phyloP scores from a whole-genome alignment of 2,329 filamentous ascomycete genomes.

The Nectriaceae sp. region DNA sequence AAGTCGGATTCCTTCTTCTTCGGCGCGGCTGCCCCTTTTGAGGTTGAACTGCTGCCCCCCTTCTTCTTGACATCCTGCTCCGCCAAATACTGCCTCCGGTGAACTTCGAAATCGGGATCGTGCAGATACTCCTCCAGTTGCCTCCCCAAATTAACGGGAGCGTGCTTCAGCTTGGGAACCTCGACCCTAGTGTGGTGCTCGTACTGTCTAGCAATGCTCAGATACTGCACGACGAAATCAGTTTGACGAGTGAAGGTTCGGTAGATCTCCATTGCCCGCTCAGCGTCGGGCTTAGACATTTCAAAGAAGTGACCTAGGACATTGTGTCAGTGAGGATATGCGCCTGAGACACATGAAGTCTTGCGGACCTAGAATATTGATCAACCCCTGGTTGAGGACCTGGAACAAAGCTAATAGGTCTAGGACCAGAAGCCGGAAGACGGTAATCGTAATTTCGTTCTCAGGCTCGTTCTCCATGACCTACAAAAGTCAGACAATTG shows the following conservation, averaged over 20 bases:
- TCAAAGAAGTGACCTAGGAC: conserved; percentile 89
- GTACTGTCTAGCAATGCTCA: conserved; percentile 83
- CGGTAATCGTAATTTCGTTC: conserved; percentile 94
- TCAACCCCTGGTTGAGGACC: conserved; percentile 94
- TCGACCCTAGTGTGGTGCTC: conserved; percentile 91
- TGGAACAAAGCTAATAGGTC: conserved; percentile 91
- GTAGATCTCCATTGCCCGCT: conserved; percentile 89
- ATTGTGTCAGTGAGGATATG: conserved; percentile 25
- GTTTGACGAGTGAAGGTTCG: conserved; percentile 90
- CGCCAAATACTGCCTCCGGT: conserved; percentile 86
- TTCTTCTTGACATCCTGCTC: conserved; percentile 75
- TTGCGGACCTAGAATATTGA: conserved; percentile 84
- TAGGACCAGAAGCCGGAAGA: conserved; percentile 87
- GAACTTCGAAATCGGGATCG: conserved; percentile 92
- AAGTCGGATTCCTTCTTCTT: conserved; percentile 39
- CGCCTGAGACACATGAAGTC: conserved; percentile 11
- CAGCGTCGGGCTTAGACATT: conserved; percentile 92
- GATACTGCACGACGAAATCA: conserved; percentile 87
- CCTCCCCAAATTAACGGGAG: conserved; percentile 84
- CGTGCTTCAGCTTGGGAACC: conserved; percentile 96
- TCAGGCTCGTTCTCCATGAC: conserved; percentile 86
- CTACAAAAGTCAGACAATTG: conserved; percentile 44
- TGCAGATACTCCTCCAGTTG: conserved; percentile 93
- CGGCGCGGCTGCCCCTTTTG: conserved; percentile 31
- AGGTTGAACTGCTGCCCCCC: conserved; percentile 36